Evolutionary conservation across 192 early-diverging fungal genomes (phyloP).

Genomic region (Gonapodya sp.): DNA sequence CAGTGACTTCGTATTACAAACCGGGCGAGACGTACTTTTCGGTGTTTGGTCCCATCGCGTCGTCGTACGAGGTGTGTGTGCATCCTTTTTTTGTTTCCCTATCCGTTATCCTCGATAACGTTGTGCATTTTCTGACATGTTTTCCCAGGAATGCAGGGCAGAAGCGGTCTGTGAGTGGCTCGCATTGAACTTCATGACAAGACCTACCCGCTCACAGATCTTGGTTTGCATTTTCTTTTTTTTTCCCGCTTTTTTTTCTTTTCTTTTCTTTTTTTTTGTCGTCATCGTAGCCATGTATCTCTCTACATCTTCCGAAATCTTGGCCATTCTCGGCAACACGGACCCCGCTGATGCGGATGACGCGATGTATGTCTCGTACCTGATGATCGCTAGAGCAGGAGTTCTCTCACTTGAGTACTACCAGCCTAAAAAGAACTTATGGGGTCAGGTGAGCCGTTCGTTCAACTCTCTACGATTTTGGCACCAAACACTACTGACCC

Average conservation of each 20-base stretch:
- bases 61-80: constrained; percentile 26
- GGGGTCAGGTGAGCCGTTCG: background rate
- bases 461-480: no score
- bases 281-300: no score
- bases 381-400: constrained; percentile 50
- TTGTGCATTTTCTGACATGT: no score
- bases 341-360: constrained; percentile 31
- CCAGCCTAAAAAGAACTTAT: constrained; percentile 24
- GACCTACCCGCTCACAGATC: no score
- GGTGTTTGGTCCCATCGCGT: constrained; percentile 34
- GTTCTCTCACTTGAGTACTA: constrained; percentile 41
- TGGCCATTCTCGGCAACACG: constrained; percentile 26
- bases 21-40: constrained; percentile 46
- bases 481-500: no score
- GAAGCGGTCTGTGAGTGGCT: constrained; percentile 48
- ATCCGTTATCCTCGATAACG: no score
- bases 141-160: constrained; percentile 52
- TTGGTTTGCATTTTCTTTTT: no score
- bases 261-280: no score
- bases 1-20: constrained; percentile 41
- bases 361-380: constrained; percentile 33
- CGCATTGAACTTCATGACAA: no score
- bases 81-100: no score
- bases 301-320: no score
- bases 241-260: no score